Conservation (phyloP, 805 yeast species). For the Candida corydali region DNA sequence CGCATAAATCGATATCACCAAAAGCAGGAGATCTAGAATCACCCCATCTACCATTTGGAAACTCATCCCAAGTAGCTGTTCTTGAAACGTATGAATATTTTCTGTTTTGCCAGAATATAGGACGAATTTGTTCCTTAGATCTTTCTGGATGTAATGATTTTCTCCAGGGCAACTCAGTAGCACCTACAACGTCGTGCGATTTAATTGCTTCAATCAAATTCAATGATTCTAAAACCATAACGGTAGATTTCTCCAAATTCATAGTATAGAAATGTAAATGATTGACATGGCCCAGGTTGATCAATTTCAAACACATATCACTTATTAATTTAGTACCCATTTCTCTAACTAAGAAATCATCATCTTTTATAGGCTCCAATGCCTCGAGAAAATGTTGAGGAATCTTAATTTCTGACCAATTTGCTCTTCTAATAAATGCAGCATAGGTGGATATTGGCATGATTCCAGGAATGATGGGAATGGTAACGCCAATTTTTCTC, state of each 20-base stretch:
- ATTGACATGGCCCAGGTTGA: slow-evolving; percentile 67
- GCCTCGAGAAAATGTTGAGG: slow-evolving; percentile 69
- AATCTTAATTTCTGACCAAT: slow-evolving; percentile 83
- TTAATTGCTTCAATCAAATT: slow-evolving; percentile 47
- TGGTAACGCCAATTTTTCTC: slow-evolving; percentile 65
- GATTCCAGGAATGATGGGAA: slow-evolving; percentile 95
- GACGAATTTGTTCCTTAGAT: slow-evolving; percentile 78
- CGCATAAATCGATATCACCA: slow-evolving; percentile 82
- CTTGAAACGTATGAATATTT: slow-evolving; percentile 84
- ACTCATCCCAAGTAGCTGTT: slow-evolving; percentile 95
- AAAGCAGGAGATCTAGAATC: slow-evolving; percentile 97
- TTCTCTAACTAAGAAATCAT: slow-evolving; percentile 83
- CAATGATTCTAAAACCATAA: slow-evolving; percentile 79
- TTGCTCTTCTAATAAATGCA: slow-evolving; percentile 87
- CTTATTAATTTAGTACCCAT: slow-evolving; percentile 79
- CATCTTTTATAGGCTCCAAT: slow-evolving; percentile 81
- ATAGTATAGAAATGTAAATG: slow-evolving; percentile 96
- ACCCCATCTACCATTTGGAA: slow-evolving; percentile 99
- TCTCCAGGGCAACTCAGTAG: slow-evolving; percentile 74
- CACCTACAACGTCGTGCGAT: slow-evolving; percentile 36
- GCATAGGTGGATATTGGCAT: slow-evolving; percentile 98
- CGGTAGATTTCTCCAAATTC: slow-evolving; percentile 90
- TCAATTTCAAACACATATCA: slow-evolving; percentile 72
- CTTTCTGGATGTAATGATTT: slow-evolving; percentile 80
- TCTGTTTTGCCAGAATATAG: slow-evolving; percentile 94